Percentiles rank a stretch among this genome's conserved stretches.
Conservation (phyloP, 352 stramenopile genomes). For the Phytophthora macrochlamydospora region DNA sequence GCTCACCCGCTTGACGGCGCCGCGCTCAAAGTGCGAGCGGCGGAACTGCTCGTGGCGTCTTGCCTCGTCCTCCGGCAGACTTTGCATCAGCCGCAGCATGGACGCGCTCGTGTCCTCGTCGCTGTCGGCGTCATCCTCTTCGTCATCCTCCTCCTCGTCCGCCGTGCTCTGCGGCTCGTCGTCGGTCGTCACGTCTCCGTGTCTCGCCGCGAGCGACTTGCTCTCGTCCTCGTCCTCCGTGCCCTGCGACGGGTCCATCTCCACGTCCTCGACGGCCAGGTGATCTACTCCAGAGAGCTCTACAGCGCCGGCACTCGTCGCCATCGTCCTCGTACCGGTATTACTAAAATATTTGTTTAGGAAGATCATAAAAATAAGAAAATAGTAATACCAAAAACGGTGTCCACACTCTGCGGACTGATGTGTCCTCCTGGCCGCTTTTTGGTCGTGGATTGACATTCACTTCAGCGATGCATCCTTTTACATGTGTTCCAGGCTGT, state of each 20-base stretch:
- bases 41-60: conserved; percentile 83
- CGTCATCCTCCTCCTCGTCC: conserved; percentile 57
- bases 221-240: conserved; percentile 49
- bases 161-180: conserved; percentile 51
- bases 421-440: too few species aligned
- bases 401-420: too few species aligned
- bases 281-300: too few species aligned
- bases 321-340: too few species aligned
- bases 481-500: too few species aligned
- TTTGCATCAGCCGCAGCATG: conserved; percentile 81
- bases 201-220: conserved; percentile 12
- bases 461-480: too few species aligned
- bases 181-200: conserved; percentile 56
- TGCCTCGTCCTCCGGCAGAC: conserved; percentile 65
- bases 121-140: conserved; percentile 57
- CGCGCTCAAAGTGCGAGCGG: conserved; percentile 83
- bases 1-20: conserved; percentile 73
- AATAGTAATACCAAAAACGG: too few species aligned
- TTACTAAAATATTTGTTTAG: too few species aligned
- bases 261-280: conserved; percentile 19
- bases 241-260: conserved; percentile 41
- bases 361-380: too few species aligned
- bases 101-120: conserved; percentile 53
- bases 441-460: too few species aligned
- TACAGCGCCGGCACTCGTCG: too few species aligned